Evolutionary conservation across 1,284 basidiomycete species (phyloP), one percentile per base, ranked within the genome.

Genomic region (Neotropicomus parvogracilis): DNA sequence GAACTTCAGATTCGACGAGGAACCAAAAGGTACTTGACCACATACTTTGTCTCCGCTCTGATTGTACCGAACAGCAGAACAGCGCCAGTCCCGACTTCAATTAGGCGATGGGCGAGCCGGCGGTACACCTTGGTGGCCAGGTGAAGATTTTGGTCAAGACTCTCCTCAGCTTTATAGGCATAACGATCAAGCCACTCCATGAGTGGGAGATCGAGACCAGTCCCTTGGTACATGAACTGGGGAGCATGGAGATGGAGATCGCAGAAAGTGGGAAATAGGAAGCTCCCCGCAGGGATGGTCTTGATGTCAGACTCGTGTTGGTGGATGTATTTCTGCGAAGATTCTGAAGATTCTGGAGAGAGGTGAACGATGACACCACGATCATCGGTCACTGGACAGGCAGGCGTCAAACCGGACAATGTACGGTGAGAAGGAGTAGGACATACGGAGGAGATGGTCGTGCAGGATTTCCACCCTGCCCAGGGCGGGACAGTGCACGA

Each of bases 171-270:
- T 54, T 81, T 80, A 63, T 86, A 91, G 2, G 86, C 82, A 56
- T 89, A 90, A 37, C 77, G 74, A 49, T 88, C 74, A 5, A 91
- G 72, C 91, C 91, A 93, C 59, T 88, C 67, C 82, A 92, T 85
- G 31, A 94, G 69, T 0, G 90, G 87, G 4, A 90, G 75, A 61
- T 93, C 86, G 6, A 92, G 74, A 0, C 90, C 90, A 6, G 82
- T 90, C 3, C 91, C 91, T 52, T 89, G 85, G 53, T 91, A 92
- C 32, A 91, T 73, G 62, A 87, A 91, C 62, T 93, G 91, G 2
- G 90, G 88, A 0, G 89, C 88, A 63, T 94, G 91, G 0, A 92
- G 74, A 62, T 92, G 90, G 9, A 89, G 71, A 64, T 92, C 91
- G 54, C 78, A 79, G 64, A 91, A 94, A 0, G 82, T 80, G 0